Base-by-base conservation (phyloP, 306 rosid species). In the Acacia melanoxylon region DNA sequence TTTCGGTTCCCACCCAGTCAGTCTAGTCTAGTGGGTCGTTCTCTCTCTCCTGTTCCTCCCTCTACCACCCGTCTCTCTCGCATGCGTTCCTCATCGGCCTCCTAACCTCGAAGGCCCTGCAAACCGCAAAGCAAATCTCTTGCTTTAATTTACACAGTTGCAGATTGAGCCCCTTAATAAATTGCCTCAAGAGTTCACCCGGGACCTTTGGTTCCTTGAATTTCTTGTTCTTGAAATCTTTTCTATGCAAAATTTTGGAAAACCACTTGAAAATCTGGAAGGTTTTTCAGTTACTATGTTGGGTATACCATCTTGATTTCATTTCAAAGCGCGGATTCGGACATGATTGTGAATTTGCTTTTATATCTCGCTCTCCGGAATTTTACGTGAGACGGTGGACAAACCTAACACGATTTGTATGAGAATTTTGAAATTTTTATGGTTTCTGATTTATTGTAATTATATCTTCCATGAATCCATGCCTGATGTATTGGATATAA, bases 401-500 rank as follows among this genome's bases (percentile, higher is more conserved):
- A 41, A 73, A 56, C 61, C 78, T 78, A 12, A 6, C 6, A 5
- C 58, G 59, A 48, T 11, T 27, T 42, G 62, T 24, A 16, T 58
- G 22, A 35, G 51, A 76, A 67, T 25, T 2, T 37, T 42, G 19
- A 61, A 29, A 27, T 48, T 83, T 66, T 16, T 54, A 62, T 24
- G 51, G 58, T 70, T 75, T 78, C 4, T 17, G 46, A 27, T 70
- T 54, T 54, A 68, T 80, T 70, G 79, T 80, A 73, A 68, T 40
- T 52, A 20, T 10, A 0, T 45, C 35, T 72, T 51, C 75, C 3
- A 89, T 90, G 95, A 78, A 75, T 13, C 77, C 15, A 35, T 20
- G 63, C 86, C 87, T 8, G 45, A 72, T 29, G 82, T 88, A 66
- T 69, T 87, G 25, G 87, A 90, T 40, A 88, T 87, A 71, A 90